A percentile compares a stretch with the other conserved stretches of the same genome.
Evolutionary conservation across 2,329 filamentous ascomycete genomes (phyloP).

Genomic region (Diplodia scrobiculata): DNA sequence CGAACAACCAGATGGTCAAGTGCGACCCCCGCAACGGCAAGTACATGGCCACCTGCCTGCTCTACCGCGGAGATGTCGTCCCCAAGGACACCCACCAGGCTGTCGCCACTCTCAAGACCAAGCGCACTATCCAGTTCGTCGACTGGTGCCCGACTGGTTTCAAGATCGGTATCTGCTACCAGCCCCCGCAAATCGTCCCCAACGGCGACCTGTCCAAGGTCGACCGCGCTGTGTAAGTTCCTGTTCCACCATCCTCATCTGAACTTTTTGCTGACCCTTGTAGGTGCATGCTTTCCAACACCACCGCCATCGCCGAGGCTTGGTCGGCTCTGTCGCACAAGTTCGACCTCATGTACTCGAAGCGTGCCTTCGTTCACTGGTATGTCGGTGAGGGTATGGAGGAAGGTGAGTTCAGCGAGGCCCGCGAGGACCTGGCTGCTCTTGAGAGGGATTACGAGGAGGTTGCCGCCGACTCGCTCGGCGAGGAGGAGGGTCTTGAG

Average conservation of each 20-base stretch:
- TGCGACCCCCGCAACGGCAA: conserved; percentile 74
- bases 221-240: conserved; percentile 76
- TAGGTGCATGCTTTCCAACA: conserved; percentile 71
- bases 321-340: conserved; percentile 74
- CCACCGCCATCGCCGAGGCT: conserved; percentile 71
- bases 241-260: neutral
- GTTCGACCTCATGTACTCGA: conserved; percentile 78
- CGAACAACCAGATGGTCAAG: conserved; percentile 78
- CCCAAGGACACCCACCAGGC: conserved; percentile 69
- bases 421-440: conserved; percentile 80
- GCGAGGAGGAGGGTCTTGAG: conserved; percentile 59
- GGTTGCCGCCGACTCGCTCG: conserved; percentile 70
- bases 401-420: conserved; percentile 86
- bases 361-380: conserved; percentile 76
- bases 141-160: conserved; percentile 77
- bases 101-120: conserved; percentile 68
- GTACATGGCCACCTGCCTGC: conserved; percentile 73
- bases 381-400: conserved; percentile 91
- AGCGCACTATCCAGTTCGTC: conserved; percentile 71
- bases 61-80: conserved; percentile 72
- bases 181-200: conserved; percentile 91
- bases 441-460: conserved; percentile 87
- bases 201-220: conserved; percentile 98
- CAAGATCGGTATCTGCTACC: conserved; percentile 78
- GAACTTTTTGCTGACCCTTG: neutral